Base-by-base conservation (phyloP, 352 stramenopile species). In the Globisporangium spinosum region DNA sequence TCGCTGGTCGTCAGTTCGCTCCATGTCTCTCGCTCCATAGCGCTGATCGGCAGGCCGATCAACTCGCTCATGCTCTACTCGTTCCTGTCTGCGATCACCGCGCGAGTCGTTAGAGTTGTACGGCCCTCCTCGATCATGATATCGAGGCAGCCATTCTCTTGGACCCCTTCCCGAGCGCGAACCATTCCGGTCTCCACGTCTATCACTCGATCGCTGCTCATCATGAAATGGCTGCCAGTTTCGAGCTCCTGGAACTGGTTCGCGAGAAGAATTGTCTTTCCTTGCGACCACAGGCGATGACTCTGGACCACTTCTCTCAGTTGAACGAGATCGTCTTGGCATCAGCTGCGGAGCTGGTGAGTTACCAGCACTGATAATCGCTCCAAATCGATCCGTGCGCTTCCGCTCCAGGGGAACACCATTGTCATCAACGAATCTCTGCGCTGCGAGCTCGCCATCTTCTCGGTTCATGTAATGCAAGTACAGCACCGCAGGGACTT, bases 401-500 rank as follows among this genome's bases (percentile, higher is more conserved):
- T 70, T 77, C 40, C 78, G 64, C 58, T 85, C 70, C 45, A 89
- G 55, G 3, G 70, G 72, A 38, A 73, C 49, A 1, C 80, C 78
- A 22, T 64, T 40, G 47, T 89, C 81, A 53, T 89, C 81, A 22
- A 61, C 59, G 62, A 85, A 85, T 20, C 67, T 61, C 32, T 72
- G 60, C 17, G 74, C 73, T 34, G 81, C 81, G 58, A 71, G 67
- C 40, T 77, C 72, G 3, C 76, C 76, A 45, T 84, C 81, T 56
- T 87, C 81, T 8, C 76, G 76, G 55, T 89, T 87, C 47, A 77
- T 73, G 53, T 85, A 89, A 49, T 88, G 81, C 13, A 88, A 43
- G 27, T 77, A 84, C 15, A 89, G 71, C 1, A 71, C 58, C 3
- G 64, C 71, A 15, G 68, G 51, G 27, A 76, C 54, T 51, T 83